Base-by-base conservation (phyloP, 225 moss, liverwort and hornwort genomes). In the Pleurozium schreberi region DNA sequence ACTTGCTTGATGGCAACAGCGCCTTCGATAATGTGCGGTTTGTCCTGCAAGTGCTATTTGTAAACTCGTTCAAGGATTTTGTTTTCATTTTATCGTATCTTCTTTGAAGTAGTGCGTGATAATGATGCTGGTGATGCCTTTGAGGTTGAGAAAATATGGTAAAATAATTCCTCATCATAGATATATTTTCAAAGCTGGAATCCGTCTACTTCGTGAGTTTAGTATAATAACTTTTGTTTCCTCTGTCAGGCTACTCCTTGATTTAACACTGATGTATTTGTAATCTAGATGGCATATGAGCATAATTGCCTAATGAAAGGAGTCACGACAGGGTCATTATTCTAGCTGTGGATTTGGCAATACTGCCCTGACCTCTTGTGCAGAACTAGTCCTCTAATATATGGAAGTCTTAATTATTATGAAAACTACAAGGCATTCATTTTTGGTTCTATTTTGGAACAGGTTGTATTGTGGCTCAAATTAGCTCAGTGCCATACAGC, bases 401-500 rank as follows among this genome's bases (percentile, higher is more conserved):
- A 27, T 69, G 52, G 40, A 68, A 43, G 59, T 71, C 79, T 66
- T 82, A 68, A 43, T 70, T 61, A 66, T 66, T 67, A 34, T 63
- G 62, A 53, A 76, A 75, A 69, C 23, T 42, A 25, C 26, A 23
- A 87, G 58, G 64, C 79, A 73, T 80, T 89, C 53, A 91, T 74
- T 73, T 26, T 86, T 85, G 63, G 73, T 87, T 61, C 36, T 71
- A 70, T 88, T 86, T 89, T 80, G 87, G 28, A 84, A 81, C 95
- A 97, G 97, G 95, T 94, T 61, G 90, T 93, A 50, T 92, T 97
- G 87, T 95, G 95, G 92, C 92, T 96, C 47, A 99, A 97, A 87
- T 88, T 99, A 88, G 97, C 96, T 86, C 94, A 96, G 77, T 97
- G 96, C 88, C 93, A 97, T 83, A 92, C 92, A 88, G 93, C 96